These are phyloP conservation scores for Colletotrichum sp. DNA, from an alignment of 2,329 filamentous ascomycete genomes.

Conservation along the genomic window DNA sequence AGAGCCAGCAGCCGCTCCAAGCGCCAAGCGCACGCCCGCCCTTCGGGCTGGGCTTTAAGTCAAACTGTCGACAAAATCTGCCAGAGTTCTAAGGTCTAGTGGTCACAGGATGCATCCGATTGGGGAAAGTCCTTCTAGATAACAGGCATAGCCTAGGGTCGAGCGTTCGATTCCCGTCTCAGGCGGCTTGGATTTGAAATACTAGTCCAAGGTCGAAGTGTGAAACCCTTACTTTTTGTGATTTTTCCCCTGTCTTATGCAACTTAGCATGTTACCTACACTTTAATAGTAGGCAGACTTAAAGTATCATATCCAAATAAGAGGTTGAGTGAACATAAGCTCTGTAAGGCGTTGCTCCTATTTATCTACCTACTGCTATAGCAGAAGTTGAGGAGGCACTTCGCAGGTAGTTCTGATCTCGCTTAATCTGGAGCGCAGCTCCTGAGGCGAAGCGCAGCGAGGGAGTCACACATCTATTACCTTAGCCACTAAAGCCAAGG, in stretches of 20 bases:
- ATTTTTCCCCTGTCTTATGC: not conserved
- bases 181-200: not conserved
- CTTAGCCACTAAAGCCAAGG: too few relatives aligned
- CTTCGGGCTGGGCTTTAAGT: not conserved
- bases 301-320: rapidly evolving
- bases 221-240: not conserved
- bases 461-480: too few relatives aligned
- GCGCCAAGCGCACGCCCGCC: not conserved
- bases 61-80: not conserved
- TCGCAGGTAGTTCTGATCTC: not conserved
- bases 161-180: not conserved
- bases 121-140: not conserved
- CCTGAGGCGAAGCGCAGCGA: too few relatives aligned
- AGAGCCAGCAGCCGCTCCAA: not conserved
- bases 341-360: not conserved
- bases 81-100: not conserved
- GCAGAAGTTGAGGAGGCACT: not conserved
- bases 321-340: not conserved
- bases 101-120: not conserved
- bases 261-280: not conserved
- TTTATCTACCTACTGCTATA: not conserved
- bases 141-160: not conserved
- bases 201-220: not conserved
- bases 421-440: not conserved
- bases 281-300: not conserved